phyloP scores from a whole-genome alignment of 345 rosid species.

The Eucalyptus brandiana region DNA sequence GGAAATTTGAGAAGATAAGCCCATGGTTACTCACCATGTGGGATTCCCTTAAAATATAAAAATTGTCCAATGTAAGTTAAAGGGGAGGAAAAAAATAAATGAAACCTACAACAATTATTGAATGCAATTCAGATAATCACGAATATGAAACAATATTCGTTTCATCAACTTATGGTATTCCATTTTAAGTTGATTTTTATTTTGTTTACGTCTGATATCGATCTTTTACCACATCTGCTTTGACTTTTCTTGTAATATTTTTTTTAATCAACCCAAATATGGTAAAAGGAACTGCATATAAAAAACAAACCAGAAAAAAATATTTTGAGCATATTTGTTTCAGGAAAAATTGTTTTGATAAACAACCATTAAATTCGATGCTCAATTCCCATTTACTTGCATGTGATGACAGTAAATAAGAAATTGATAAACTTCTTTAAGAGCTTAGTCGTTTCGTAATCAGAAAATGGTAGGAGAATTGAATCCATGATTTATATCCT shows the following conservation, averaged over 20 bases:
- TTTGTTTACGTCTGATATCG: background rate
- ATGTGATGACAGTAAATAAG: background rate
- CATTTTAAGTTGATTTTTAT: background rate
- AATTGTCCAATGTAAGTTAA: background rate
- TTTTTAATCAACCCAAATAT: background rate
- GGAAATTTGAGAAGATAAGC: too few relatives aligned
- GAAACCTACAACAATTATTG: background rate
- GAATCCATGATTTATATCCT: background rate
- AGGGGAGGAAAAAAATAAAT: background rate
- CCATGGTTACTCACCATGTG: too few relatives aligned
- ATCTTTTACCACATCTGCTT: background rate
- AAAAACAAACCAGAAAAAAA: background rate
- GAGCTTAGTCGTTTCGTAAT: background rate
- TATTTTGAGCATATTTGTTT: background rate
- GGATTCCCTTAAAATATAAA: background rate
- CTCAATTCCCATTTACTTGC: background rate
- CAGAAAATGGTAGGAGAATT: background rate
- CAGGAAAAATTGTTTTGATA: background rate
- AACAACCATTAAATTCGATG: background rate
- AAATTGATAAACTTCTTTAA: background rate
- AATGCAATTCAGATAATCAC: background rate
- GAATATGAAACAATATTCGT: background rate
- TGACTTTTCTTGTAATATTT: background rate
- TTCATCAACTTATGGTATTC: background rate
- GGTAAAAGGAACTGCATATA: background rate